Conservation (phyloP, 2,329 filamentous ascomycete genomes). For the Thelonectria blattea region DNA sequence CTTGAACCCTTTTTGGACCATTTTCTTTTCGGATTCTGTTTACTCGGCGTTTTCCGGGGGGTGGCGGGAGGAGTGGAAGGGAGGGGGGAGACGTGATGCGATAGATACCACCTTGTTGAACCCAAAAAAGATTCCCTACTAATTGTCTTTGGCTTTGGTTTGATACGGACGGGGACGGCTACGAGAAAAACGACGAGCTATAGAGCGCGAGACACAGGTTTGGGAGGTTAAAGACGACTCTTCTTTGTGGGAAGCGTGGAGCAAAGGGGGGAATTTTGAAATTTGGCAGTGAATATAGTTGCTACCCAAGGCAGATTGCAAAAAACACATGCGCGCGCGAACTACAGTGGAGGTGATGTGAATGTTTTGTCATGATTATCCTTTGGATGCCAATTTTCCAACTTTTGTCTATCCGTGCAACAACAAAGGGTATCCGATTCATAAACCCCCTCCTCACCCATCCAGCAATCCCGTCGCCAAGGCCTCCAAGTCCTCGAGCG, state of each 20-base stretch:
- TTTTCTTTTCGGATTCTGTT: slow-evolving; percentile 2
- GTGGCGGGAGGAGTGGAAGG: neutral
- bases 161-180: too few relatives aligned
- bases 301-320: neutral
- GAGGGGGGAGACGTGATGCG: neutral
- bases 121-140: too few relatives aligned
- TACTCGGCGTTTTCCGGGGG: neutral
- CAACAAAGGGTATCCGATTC: slow-evolving; percentile 36
- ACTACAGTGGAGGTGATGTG: too few relatives aligned
- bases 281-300: neutral
- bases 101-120: slow-evolving; percentile 13
- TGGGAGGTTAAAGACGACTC: neutral
- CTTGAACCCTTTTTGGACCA: neutral
- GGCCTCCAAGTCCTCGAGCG: slow-evolving; percentile 77
- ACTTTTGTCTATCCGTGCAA: slow-evolving; percentile 32
- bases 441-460: slow-evolving; percentile 36
- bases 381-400: slow-evolving; percentile 7
- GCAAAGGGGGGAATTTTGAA: slow-evolving; percentile 4
- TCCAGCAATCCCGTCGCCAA: slow-evolving; percentile 76
- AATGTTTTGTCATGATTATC: neutral
- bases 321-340: neutral
- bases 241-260: slow-evolving; percentile 22
- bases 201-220: neutral
- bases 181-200: neutral
- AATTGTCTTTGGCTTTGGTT: too few relatives aligned